Base-by-base conservation (phyloP, 2,329 filamentous ascomycete species). In the Leptographium radiaticola region DNA sequence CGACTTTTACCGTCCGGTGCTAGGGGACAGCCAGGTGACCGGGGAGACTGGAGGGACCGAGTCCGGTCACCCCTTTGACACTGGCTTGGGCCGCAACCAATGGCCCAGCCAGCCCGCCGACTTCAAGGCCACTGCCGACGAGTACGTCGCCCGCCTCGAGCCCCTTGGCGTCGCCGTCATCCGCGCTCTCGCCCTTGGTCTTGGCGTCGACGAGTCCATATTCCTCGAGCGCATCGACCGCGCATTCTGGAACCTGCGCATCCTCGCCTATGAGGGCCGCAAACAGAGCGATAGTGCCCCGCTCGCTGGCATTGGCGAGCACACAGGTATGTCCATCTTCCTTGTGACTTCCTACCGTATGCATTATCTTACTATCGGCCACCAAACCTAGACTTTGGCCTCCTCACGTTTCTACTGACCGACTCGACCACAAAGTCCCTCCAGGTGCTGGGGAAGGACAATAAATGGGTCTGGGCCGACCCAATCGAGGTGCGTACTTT, bases 381-480 rank as follows among this genome's bases (percentile, higher is more conserved):
- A 43, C 30, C 15, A 45, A 25, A 6, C 15, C 9, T 13, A 50
- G 53, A 54, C 31, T 54, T 54, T 47, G 53, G 53, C 16, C 20
- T 54, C 10, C 38, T 54, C 6, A 54, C 53, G 11, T 54, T 54
- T 15, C 53, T 54, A 9, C 42, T 54, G 4, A 51, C 53, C 25
- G 53, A 54, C 30, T 1, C 40, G 15, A 54, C 53, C 4, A 51
- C 42, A 25, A 25, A 54, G 9, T 54, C 53, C 2, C 57, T 74
- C 48, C 69, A 73, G 56, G 65, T 73, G 4, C 56, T 74, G 34
- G 71, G 66, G 20, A 67, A 66, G 51, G 65, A 71, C 15, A 69
- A 68, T 1, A 68, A 71, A 50, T 73, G 70, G 70, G 66, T 72
- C 40, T 70, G 68, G 57, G 66, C 66, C 20, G 64, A 66, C 2